A percentile compares a stretch with the other conserved stretches of the same genome.
These are phyloP conservation scores for Ceratorhiza oryzae-sativae DNA, from an alignment of 1,284 basidiomycete genomes.

Conservation along the genomic window DNA sequence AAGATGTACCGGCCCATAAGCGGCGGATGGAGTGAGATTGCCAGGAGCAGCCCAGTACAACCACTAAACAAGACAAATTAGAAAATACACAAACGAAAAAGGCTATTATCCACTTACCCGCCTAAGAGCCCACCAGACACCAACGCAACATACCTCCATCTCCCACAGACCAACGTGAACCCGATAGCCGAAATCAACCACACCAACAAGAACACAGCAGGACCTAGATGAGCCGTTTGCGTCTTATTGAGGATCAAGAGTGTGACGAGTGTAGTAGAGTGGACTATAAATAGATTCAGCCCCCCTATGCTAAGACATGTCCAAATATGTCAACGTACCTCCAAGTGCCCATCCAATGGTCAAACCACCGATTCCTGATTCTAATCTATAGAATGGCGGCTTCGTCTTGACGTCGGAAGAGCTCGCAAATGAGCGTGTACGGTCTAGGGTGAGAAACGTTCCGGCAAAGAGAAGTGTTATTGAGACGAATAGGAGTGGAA, in stretches of 20 bases:
- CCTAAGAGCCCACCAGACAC: slow-evolving; percentile 59
- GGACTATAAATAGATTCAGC: slow-evolving; percentile 53
- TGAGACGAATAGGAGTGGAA: slow-evolving; percentile 63
- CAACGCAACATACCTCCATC: slow-evolving; percentile 60
- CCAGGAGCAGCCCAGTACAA: slow-evolving; percentile 58
- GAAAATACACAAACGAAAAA: background rate
- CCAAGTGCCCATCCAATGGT: slow-evolving; percentile 66
- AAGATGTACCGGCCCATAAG: slow-evolving; percentile 64
- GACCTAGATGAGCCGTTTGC: slow-evolving; percentile 54
- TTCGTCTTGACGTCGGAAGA: slow-evolving; percentile 52
- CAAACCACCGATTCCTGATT: slow-evolving; percentile 69
- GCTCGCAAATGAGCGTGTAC: slow-evolving; percentile 63
- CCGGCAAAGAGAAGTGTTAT: slow-evolving; percentile 65
- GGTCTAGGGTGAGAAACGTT: slow-evolving; percentile 70
- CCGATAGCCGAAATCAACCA: slow-evolving; percentile 62
- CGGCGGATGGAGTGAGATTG: slow-evolving; percentile 65
- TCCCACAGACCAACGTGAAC: slow-evolving; percentile 58
- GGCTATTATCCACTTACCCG: slow-evolving; percentile 55
- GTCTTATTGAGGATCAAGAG: slow-evolving; percentile 64
- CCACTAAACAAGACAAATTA: slow-evolving; percentile 52
- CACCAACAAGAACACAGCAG: slow-evolving; percentile 63
- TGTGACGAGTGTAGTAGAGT: slow-evolving; percentile 65
- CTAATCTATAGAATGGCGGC: slow-evolving; percentile 54
- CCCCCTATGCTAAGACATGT: slow-evolving; percentile 8
- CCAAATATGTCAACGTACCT: slow-evolving; percentile 52